Conservation (phyloP, 78 protist genomes). For the Dictyostelium brefeldianum region DNA sequence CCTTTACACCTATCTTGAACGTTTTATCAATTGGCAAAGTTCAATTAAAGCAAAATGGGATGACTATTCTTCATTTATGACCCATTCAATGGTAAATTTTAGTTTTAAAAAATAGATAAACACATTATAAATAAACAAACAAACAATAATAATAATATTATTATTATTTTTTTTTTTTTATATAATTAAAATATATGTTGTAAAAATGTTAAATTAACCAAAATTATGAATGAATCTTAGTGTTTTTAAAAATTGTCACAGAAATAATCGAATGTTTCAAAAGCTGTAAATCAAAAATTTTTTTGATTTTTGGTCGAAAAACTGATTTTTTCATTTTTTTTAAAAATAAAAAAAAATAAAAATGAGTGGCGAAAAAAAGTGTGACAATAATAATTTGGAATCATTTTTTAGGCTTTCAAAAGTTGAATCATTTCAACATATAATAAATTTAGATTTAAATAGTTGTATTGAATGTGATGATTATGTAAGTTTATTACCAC, state of each 20-base stretch:
- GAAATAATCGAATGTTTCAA: neutral
- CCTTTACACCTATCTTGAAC: neutral
- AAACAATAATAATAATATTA: neutral
- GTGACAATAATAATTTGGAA: neutral
- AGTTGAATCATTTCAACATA: neutral
- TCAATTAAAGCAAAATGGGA: conserved; percentile 17
- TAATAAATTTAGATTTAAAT: conserved; percentile 36
- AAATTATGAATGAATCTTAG: too few relatives aligned
- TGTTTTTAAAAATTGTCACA: too few relatives aligned
- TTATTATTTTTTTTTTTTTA: neutral
- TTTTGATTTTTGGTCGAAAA: too few relatives aligned
- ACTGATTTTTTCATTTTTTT: neutral
- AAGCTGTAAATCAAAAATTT: too few relatives aligned
- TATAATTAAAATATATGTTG: too few relatives aligned
- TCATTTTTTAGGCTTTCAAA: neutral
- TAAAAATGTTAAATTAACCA: too few relatives aligned
- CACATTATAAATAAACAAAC: neutral
- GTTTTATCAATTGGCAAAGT: conserved; percentile 25
- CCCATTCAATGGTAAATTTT: conserved; percentile 7
- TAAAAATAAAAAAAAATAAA: neutral
- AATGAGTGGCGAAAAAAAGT: neutral
- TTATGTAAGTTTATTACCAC: neutral
- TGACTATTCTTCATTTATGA: conserved; percentile 35
- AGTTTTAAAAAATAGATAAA: neutral
- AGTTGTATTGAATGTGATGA: neutral